Percentiles rank a stretch among this genome's conserved stretches.
phyloP scores from a whole-genome alignment of 345 rosid species.

The Passiflora organensis region DNA sequence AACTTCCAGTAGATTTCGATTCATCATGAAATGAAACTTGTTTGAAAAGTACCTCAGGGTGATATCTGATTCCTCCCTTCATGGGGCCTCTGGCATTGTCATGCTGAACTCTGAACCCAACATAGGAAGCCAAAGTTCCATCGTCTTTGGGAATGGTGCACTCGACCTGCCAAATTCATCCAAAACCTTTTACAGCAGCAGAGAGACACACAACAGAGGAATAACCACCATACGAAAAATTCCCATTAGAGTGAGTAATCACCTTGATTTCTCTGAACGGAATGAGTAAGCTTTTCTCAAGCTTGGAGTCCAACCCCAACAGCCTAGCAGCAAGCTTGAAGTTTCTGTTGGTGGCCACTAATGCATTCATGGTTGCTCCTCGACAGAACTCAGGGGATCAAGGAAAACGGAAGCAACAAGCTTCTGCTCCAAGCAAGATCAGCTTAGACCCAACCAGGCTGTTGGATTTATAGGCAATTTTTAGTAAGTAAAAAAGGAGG shows the following conservation, averaged over 20 bases:
- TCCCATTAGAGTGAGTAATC: no score
- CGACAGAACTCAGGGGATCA: background rate
- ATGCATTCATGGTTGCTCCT: constrained; percentile 70
- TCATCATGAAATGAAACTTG: no score
- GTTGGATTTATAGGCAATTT: background rate
- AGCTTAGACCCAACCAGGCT: background rate
- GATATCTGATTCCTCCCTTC: constrained; percentile 99
- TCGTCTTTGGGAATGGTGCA: constrained; percentile 92
- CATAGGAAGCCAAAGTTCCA: constrained; percentile 80
- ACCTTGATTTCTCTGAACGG: constrained; percentile 99
- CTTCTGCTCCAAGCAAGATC: no score
- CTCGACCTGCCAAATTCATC: constrained; percentile 58
- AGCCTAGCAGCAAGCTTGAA: constrained; percentile 86
- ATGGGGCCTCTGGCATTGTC: constrained; percentile 99
- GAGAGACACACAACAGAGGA: no score
- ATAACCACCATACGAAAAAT: background rate
- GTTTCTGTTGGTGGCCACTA: constrained; percentile 95
- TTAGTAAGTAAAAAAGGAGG: background rate
- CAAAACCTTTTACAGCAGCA: constrained; percentile 1
- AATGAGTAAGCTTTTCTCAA: constrained; percentile 86
- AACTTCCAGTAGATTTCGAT: no score
- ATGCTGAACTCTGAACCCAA: constrained; percentile 92
- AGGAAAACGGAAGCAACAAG: constrained; percentile 6
- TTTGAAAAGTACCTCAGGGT: constrained; percentile 62
- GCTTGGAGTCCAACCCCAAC: constrained; percentile 91